phyloP scores from a whole-genome alignment of 2,329 filamentous ascomycete genomes.

The Polychaeton citri region DNA sequence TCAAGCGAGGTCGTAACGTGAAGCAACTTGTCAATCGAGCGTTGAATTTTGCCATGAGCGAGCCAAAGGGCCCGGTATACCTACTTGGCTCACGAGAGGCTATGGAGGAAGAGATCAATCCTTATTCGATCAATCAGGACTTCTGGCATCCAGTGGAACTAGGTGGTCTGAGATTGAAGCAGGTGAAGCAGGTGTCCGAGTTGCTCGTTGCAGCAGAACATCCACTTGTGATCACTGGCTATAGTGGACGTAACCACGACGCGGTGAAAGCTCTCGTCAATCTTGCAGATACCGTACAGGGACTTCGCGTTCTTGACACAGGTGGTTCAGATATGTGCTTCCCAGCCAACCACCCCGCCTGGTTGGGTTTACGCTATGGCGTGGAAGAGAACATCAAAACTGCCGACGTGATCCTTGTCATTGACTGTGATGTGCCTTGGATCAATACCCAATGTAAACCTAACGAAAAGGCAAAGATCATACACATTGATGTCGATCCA shows the following conservation, averaged over 20 bases:
- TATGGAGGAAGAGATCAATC: constrained; percentile 72
- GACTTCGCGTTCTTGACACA: constrained; percentile 59
- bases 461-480: constrained; percentile 41
- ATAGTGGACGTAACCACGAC: constrained; percentile 54
- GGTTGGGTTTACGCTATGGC: constrained; percentile 55
- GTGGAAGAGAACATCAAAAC: constrained; percentile 58
- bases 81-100: constrained; percentile 65
- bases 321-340: constrained; percentile 74
- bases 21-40: constrained; percentile 84
- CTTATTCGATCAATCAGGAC: constrained; percentile 53
- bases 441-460: constrained; percentile 64
- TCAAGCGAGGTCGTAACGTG: constrained; percentile 72
- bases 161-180: constrained; percentile 43
- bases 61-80: constrained; percentile 69
- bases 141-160: constrained; percentile 61
- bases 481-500: constrained; percentile 54
- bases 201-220: constrained; percentile 50
- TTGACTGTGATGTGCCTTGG: constrained; percentile 90
- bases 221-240: constrained; percentile 59
- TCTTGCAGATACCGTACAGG: constrained; percentile 54
- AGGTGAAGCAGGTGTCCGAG: constrained; percentile 47
- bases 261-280: constrained; percentile 49
- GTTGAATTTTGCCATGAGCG: constrained; percentile 64
- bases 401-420: constrained; percentile 71
- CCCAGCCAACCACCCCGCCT: constrained; percentile 51